Evolutionary conservation across 2,329 filamentous ascomycete species (phyloP), one percentile per base, ranked within the genome.

Genomic region (Penicillium glabrum): DNA sequence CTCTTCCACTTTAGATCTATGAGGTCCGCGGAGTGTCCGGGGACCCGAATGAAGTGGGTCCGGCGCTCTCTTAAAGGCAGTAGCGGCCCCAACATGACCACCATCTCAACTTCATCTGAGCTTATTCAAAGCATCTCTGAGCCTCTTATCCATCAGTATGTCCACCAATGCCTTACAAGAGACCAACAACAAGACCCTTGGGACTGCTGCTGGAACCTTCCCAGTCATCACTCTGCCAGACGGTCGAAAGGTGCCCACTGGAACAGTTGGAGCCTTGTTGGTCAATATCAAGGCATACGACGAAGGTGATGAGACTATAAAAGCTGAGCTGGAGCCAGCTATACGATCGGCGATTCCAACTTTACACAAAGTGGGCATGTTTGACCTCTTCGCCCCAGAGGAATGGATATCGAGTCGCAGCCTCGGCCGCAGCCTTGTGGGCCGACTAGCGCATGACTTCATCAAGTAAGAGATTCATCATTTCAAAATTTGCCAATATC

Each of bases 101-200:
- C 14, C 26, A 47, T 47, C 1, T 16, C 14, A 7, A 1, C 13
- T 16, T 33, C 29, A 14, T 14, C 13, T 5, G 5, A 14, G 6
- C 5, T 33, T 14, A 14, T 33, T 14, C 5, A 16, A 33, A 33
- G 5, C 14, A 1, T 33, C 16, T 16, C 9, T 10, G 2, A 26
- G 19, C 9, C 21, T n/a, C 9, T n/a, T 13, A 1, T 11, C 10
- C 23, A 1, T 16, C 52, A 19, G 14, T 5, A 57, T 57, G 54
- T 49, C 50, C 6, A 48, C 39, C 6, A 27, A 49, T 33, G 26
- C 45, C 11, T 44, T 57, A 21, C 50, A 57, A 26, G 48, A 44
- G 35, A 44, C 21, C 23, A 57, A 54, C 46, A 46, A 53, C n/a
- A 50, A 46, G 39, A 51, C 39, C 39, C 41, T 57, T 19, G 51